Base-by-base conservation (phyloP, 2,329 filamentous ascomycete genomes). In the Paecilomyces niveus region DNA sequence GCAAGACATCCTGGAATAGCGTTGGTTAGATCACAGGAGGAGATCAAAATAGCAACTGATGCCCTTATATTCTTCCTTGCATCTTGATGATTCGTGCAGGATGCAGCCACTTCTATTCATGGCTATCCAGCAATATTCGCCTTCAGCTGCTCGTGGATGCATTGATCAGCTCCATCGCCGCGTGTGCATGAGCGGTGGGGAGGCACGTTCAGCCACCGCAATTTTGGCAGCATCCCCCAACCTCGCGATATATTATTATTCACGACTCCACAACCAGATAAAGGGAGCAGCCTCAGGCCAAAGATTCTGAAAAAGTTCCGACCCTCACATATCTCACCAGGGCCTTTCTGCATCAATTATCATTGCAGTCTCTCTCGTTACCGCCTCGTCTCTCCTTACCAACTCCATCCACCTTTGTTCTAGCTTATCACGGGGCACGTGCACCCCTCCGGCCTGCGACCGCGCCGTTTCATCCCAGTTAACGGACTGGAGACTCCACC, bases 121-220 rank as follows among this genome's bases (percentile, higher is more conserved):
- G 39, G 39, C n/a, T 21, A 9, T 45, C n/a, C 39, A 21, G 39
- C 39, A 45, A 9, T 8, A 45, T 45, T 45, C 15, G 39, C 7
- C 39, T 45, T 18, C 39, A 45, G 39, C 39, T 45, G 39, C 26
- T 7, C 26, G 26, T 7, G 5, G 24, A 26, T 26, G 26, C 26
- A 29, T 4, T 4, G 26, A 5, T 7, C 26, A 18, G n/a, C 50
- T 58, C 53, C 58, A 57, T 61, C 53, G 35, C 32, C 53, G 32
- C 39, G 51, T 53, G 57, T 56, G 57, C 64, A 68, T 65, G 65
- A 69, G 62, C 62, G 58, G 56, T 50, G 59, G 58, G 53, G 61
- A 64, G 58, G 59, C 52, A 55, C 61, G 62, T 69, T 68, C 70
- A 72, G 70, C 71, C 70, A 72, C 70, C 69, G 62, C 65, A 64